Base-by-base conservation (phyloP, 2,329 filamentous ascomycete genomes). In the Botryosphaeria agaves region DNA sequence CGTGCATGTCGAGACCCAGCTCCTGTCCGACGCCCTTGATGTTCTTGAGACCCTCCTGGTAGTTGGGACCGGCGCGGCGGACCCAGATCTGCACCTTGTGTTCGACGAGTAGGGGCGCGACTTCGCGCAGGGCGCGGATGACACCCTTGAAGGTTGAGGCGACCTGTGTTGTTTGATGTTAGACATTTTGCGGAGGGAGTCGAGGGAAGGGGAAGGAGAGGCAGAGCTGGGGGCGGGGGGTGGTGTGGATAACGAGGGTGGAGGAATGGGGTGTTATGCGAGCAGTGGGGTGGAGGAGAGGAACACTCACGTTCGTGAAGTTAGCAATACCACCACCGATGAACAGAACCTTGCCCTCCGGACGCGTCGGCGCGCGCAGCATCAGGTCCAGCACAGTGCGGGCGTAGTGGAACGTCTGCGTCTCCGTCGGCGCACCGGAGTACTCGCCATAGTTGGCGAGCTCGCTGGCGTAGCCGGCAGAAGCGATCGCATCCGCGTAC, bases 241-340 rank as follows among this genome's bases (percentile, higher is more conserved):
- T n/a, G n/a, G n/a, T n/a, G n/a, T n/a, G n/a, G n/a, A n/a, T n/a
- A n/a, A n/a, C n/a, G n/a, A 3, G 18, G 7, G 17, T 3, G 11
- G 14, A 18, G 9, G 19, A 8, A n/a, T 8, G 28, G 21, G 17
- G 11, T 9, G 28, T n/a, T n/a, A n/a, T n/a, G n/a, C n/a, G n/a
- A n/a, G 23, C 7, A 16, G 12, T 23, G 14, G 26, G 23, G 14
- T 25, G 21, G 14, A 26, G 19, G 16, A 18, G n/a, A n/a, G n/a
- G n/a, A n/a, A n/a, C 5, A 48, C 54, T 49, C 49, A 62, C 89
- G 64, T 95, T 98, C 69, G 89, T 98, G 69, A 98, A 98, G 78
- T 98, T 98, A 70, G 89, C 89, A 71, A 98, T 98, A 72, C 89
- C 89, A 66, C 89, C 89, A 59, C 89, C 89, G 44, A 98, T 95